Evolutionary conservation across 176 grass and related monocot species (phyloP).

Genomic region (Cenchrus americanus): DNA sequence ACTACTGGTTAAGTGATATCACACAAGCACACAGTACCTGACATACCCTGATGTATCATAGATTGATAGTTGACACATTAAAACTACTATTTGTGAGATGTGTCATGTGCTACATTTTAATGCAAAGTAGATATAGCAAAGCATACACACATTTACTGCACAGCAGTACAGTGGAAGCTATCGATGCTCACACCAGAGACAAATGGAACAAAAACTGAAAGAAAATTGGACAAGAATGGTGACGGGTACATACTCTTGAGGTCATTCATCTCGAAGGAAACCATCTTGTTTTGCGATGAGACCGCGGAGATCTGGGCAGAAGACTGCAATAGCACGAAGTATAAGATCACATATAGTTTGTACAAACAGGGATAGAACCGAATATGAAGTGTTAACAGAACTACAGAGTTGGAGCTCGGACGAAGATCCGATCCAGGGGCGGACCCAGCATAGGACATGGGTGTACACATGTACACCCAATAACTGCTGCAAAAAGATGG

Average conservation of each 20-base stretch:
- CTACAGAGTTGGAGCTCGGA: background rate
- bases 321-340: slow-evolving; percentile 25
- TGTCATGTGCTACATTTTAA: background rate
- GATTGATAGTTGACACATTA: background rate
- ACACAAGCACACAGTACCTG: background rate
- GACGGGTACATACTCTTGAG: slow-evolving; percentile 71
- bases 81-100: background rate
- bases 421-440: background rate
- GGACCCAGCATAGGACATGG: no score
- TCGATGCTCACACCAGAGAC: background rate
- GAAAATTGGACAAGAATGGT: background rate
- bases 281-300: slow-evolving; percentile 56
- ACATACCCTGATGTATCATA: slow-evolving; percentile 17
- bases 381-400: background rate
- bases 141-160: background rate
- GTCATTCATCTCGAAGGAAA: slow-evolving; percentile 98
- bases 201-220: background rate
- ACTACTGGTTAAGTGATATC: background rate
- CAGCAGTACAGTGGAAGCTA: background rate
- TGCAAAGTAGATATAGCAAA: background rate
- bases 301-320: slow-evolving; percentile 7
- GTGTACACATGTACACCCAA: no score
- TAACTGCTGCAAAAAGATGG: no score
- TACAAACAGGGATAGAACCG: background rate
- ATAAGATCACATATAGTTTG: background rate